These are phyloP conservation scores for Yueomyces sp. DNA, from an alignment of 1,139 yeast species.

Conservation along the genomic window DNA sequence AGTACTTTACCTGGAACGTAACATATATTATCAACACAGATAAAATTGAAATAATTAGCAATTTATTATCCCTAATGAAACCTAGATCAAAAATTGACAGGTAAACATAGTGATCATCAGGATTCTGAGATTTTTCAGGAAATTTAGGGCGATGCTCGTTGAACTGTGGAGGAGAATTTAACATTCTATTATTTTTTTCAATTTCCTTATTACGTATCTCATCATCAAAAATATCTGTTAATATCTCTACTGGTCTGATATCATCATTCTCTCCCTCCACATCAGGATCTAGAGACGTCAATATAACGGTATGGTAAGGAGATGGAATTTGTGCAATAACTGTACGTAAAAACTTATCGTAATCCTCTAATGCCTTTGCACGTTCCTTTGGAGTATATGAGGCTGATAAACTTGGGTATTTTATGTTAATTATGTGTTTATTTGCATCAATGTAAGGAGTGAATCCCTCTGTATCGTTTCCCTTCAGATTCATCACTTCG, in stretches of 20 bases:
- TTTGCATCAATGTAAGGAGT: conserved; percentile 44
- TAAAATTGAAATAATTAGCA: conserved; percentile 9
- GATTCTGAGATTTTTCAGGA: neutral
- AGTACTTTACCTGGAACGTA: conserved; percentile 2
- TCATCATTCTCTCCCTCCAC: conserved; percentile 7
- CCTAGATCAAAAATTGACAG: conserved; percentile 12
- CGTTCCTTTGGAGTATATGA: conserved; percentile 21
- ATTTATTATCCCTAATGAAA: conserved; percentile 13
- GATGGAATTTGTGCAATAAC: conserved; percentile 55
- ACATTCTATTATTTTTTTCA: conserved; percentile 40
- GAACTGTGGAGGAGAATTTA: conserved; percentile 25
- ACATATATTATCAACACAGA: conserved; percentile 9
- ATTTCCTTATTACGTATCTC: conserved; percentile 33
- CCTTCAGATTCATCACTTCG: conserved; percentile 8
- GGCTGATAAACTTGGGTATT: conserved; percentile 32
- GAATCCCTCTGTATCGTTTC: conserved; percentile 11
- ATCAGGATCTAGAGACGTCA: conserved; percentile 27
- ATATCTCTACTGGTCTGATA: conserved; percentile 14
- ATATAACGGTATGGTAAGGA: conserved; percentile 44
- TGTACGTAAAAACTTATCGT: conserved; percentile 40
- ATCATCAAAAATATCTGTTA: conserved; percentile 22
- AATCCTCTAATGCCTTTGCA: conserved; percentile 24
- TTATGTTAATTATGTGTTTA: conserved; percentile 45
- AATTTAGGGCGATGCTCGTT: conserved; percentile 22
- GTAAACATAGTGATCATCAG: conserved; percentile 6